Conservation (phyloP, 1,284 basidiomycete species). For the Lignosus rhinocerotis region DNA sequence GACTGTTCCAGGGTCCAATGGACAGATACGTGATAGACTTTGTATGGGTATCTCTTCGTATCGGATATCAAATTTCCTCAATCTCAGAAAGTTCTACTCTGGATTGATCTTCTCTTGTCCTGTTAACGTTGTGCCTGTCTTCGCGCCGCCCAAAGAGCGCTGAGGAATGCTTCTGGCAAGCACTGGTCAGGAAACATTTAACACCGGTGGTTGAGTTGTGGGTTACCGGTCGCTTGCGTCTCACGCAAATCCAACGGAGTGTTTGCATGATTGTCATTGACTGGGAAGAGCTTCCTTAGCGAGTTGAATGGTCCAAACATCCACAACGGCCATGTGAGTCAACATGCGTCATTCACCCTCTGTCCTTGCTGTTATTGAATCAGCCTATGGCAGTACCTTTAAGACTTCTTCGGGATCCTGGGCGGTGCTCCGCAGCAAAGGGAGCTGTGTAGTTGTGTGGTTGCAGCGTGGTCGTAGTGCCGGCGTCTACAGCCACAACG, state of each 20-base stretch:
- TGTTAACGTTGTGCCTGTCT: background rate
- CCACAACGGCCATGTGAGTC: too few relatives aligned
- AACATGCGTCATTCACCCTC: too few relatives aligned
- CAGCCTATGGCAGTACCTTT: background rate
- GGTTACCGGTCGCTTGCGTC: too few relatives aligned
- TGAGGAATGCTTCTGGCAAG: background rate
- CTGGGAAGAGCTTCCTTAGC: too few relatives aligned
- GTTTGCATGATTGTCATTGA: too few relatives aligned
- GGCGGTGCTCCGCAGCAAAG: background rate
- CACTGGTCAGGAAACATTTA: too few relatives aligned
- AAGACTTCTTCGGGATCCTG: background rate
- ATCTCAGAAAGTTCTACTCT: background rate
- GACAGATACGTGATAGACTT: background rate
- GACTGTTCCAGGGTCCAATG: background rate
- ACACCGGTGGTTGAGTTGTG: too few relatives aligned
- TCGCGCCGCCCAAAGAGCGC: background rate
- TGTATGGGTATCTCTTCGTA: background rate
- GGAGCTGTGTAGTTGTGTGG: constrained; percentile 2
- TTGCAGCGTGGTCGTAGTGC: constrained; percentile 11
- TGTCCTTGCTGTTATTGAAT: too few relatives aligned
- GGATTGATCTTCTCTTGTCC: background rate
- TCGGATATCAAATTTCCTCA: background rate
- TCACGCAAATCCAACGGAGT: too few relatives aligned
- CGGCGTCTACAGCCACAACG: constrained; percentile 7
- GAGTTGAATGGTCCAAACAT: too few relatives aligned